Percentiles rank a stretch among this genome's conserved stretches.
Conservation (phyloP, 345 rosid genomes). For the Populus ilicifolia region DNA sequence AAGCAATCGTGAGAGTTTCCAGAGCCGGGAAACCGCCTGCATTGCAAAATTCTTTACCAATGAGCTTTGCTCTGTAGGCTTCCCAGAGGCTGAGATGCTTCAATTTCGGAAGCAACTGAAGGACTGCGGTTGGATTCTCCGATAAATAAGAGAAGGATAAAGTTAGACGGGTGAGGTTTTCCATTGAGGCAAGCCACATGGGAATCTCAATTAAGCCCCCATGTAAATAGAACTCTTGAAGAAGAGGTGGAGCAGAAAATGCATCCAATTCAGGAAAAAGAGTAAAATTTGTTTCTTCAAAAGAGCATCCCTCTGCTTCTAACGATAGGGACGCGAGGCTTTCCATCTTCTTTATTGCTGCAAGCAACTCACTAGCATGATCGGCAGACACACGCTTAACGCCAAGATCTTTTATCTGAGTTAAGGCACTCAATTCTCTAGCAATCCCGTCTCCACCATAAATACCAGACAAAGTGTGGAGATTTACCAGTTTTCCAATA, state of each 20-base stretch:
- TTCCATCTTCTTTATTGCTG: conserved; percentile 9
- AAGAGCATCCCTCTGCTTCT: not conserved
- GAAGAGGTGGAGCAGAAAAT: conserved; percentile 15
- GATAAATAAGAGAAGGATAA: not conserved
- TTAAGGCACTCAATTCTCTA: conserved; percentile 5
- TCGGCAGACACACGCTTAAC: conserved; percentile 2
- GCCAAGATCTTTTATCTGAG: conserved; percentile 10
- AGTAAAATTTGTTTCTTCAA: not conserved
- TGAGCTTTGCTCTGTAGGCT: conserved; percentile 10
- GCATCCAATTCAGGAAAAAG: conserved; percentile 4
- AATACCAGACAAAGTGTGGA: conserved; percentile 12
- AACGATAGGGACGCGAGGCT: conserved; percentile 12
- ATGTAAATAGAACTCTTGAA: not conserved
- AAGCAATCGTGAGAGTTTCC: conserved; percentile 7
- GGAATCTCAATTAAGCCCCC: conserved; percentile 7
- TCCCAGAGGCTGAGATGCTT: conserved; percentile 2
- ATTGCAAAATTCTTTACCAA: conserved; percentile 16
- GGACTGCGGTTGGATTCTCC: not conserved
- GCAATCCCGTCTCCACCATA: conserved; percentile 21
- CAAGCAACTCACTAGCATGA: conserved; percentile 12
- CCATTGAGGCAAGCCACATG: conserved; percentile 10
- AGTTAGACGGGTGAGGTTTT: not conserved
- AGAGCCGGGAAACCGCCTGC: conserved; percentile 11
- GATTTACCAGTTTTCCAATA: not conserved
- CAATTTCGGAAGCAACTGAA: conserved; percentile 8